phyloP scores from a whole-genome alignment of 228 moss, liverwort and hornwort species.

The Sphagnum fallax region DNA sequence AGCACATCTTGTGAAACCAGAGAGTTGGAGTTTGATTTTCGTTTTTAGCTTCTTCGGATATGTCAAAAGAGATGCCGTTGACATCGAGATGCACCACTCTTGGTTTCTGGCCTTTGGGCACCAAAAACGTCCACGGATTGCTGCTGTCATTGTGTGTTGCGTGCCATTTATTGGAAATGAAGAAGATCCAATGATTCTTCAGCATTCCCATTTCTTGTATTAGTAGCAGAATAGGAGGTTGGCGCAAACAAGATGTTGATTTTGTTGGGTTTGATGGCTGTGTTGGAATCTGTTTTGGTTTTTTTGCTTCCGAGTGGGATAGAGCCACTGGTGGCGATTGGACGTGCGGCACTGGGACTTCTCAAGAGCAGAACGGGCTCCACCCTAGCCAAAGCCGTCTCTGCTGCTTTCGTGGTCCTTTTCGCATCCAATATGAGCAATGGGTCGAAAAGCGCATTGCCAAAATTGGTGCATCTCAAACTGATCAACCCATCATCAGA shows the following conservation, averaged over 20 bases:
- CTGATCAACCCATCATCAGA: constrained; percentile 9
- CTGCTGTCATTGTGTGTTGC: too few species aligned
- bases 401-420: constrained; percentile 24
- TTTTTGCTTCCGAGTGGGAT: constrained; percentile 20
- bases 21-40: too few species aligned
- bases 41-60: too few species aligned
- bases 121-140: too few species aligned
- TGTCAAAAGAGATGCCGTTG: too few species aligned
- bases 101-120: too few species aligned
- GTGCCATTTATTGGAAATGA: too few species aligned
- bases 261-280: constrained; percentile 20
- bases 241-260: neutral
- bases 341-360: constrained; percentile 15
- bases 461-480: constrained; percentile 4
- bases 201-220: too few species aligned
- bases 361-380: constrained; percentile 13
- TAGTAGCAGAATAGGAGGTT: too few species aligned
- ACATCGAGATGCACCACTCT: too few species aligned
- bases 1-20: too few species aligned
- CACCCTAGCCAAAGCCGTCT: constrained; percentile 17
- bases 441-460: constrained; percentile 8
- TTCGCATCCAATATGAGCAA: constrained; percentile 28
- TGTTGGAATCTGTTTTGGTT: constrained; percentile 17
- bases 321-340: constrained; percentile 18
- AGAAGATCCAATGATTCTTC: too few species aligned